A percentile compares a stretch with the other conserved stretches of the same genome.
Evolutionary conservation across 148 eudicot genomes (phyloP).

Genomic region (Pharnaceum exiguum): DNA sequence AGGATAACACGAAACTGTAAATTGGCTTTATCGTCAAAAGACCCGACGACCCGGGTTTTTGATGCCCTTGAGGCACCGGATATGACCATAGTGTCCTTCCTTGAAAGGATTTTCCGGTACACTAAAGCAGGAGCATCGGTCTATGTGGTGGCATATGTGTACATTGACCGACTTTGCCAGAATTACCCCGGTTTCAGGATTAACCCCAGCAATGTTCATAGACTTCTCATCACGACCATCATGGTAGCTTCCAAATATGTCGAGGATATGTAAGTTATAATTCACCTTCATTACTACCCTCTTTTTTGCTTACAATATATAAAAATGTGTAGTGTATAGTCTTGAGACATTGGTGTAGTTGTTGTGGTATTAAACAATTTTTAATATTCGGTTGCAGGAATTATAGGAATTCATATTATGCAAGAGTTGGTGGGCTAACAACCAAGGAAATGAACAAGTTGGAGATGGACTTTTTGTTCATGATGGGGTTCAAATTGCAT

Average conservation of each 20-base stretch:
- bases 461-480: conserved; percentile 75
- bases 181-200: conserved; percentile 60
- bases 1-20: conserved; percentile 43
- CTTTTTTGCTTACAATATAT: background rate
- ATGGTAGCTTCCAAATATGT: conserved; percentile 96
- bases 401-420: conserved; percentile 80
- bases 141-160: conserved; percentile 86
- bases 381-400: conserved; percentile 79
- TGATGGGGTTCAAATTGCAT: conserved; percentile 80
- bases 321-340: background rate
- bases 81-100: conserved; percentile 70
- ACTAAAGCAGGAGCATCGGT: conserved; percentile 82
- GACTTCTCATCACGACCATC: conserved; percentile 86
- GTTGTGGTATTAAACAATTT: background rate
- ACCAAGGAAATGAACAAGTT: conserved; percentile 78
- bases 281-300: background rate
- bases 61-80: conserved; percentile 84
- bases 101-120: conserved; percentile 86
- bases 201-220: conserved; percentile 70
- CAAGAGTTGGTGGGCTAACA: conserved; percentile 84
- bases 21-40: conserved; percentile 33
- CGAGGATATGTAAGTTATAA: conserved; percentile 67
- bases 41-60: conserved; percentile 40
- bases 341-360: background rate
- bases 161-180: conserved; percentile 78